Percentiles rank a stretch among this genome's conserved stretches.
phyloP scores from a whole-genome alignment of 169 alveolate genomes.

The Plasmodium cynomolgi region DNA sequence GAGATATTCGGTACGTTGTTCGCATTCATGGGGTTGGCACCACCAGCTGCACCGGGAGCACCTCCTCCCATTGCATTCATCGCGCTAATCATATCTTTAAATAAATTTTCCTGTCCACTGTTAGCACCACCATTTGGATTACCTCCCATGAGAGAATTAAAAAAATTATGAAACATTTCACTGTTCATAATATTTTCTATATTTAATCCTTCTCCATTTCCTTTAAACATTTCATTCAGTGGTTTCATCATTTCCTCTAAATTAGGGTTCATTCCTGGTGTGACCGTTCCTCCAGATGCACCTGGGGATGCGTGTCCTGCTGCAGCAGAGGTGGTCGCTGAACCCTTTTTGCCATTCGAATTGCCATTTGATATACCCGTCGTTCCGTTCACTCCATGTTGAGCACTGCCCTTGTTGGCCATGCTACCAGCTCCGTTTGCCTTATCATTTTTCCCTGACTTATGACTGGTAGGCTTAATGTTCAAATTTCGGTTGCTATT shows the following conservation, averaged over 20 bases:
- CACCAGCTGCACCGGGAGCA: not conserved
- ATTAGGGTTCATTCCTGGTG: not conserved
- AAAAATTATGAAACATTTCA: not conserved
- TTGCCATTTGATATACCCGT: not conserved
- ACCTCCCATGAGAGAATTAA: conserved; percentile 15
- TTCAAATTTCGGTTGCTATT: conserved; percentile 14
- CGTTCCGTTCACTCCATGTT: not conserved
- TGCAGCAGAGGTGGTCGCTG: not conserved
- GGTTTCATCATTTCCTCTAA: not conserved
- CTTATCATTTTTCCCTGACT: not conserved
- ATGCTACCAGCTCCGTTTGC: not conserved
- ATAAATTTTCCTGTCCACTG: not conserved
- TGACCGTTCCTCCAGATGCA: not conserved
- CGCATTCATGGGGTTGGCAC: not conserved
- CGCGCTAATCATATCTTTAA: conserved; percentile 21
- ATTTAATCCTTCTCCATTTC: conserved; percentile 3
- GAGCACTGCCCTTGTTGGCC: not conserved
- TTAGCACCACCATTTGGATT: not conserved
- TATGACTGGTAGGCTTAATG: conserved; percentile 20
- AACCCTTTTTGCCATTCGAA: not conserved
- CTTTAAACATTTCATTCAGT: not conserved
- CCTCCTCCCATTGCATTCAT: not conserved
- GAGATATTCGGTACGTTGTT: not conserved
- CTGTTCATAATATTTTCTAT: conserved; percentile 22
- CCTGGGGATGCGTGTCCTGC: not conserved